Evolutionary conservation across 2,329 filamentous ascomycete species (phyloP).

Genomic region (Fusarium verrucosum): DNA sequence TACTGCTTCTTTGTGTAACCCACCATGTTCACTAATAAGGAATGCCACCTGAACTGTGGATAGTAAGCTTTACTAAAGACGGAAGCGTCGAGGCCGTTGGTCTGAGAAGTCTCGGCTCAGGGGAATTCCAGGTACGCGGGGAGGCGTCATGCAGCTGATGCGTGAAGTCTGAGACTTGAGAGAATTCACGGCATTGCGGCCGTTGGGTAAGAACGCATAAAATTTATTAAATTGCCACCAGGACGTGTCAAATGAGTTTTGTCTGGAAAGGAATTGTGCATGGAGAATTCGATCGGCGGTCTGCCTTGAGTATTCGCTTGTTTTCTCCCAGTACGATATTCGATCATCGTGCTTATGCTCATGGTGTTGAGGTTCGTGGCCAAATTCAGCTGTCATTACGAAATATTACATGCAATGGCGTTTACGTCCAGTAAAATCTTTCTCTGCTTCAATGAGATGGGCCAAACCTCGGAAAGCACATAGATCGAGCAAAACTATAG

Average conservation of each 20-base stretch:
- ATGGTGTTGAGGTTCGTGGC: too few relatives aligned
- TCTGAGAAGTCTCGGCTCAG: not conserved
- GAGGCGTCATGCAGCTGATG: not conserved
- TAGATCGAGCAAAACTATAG: too few relatives aligned
- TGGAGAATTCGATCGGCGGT: too few relatives aligned
- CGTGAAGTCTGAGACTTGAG: not conserved
- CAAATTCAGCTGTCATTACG: too few relatives aligned
- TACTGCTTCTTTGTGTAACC: not conserved
- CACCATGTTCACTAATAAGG: not conserved
- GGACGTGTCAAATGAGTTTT: not conserved
- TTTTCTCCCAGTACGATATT: too few relatives aligned
- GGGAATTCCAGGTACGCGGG: slow-evolving; percentile 24
- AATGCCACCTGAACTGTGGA: slow-evolving; percentile 19
- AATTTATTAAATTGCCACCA: not conserved
- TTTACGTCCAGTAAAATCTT: too few relatives aligned
- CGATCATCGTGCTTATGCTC: too few relatives aligned
- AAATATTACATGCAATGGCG: too few relatives aligned
- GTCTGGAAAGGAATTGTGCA: not conserved
- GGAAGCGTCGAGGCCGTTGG: slow-evolving; percentile 7
- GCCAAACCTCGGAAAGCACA: too few relatives aligned
- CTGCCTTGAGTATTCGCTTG: too few relatives aligned
- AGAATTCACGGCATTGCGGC: not conserved
- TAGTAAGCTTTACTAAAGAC: not conserved
- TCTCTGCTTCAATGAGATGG: too few relatives aligned
- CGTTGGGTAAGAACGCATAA: not conserved